Conservation (phyloP, 75 land plant genomes). For the Azolla pinnata region DNA sequence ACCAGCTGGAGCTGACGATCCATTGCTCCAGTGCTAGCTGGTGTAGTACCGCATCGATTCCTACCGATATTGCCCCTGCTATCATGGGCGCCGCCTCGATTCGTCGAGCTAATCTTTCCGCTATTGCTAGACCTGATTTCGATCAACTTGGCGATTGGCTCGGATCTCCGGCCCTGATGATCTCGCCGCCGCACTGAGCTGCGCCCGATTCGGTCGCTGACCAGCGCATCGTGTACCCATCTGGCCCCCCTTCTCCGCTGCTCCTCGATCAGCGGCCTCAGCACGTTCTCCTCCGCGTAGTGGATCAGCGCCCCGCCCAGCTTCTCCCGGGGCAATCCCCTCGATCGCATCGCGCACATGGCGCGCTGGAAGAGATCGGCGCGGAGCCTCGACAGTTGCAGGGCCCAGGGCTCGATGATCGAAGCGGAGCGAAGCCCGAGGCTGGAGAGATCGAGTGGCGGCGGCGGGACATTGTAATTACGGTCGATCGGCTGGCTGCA, state of each 20-base stretch:
- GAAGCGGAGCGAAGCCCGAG: conserved; percentile 34
- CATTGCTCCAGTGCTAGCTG: conserved; percentile 17
- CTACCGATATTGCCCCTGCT: no score
- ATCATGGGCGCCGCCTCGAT: no score
- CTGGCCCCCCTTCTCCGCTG: conserved; percentile 29
- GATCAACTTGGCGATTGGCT: not conserved
- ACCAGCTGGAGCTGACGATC: no score
- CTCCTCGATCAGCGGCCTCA: conserved; percentile 48
- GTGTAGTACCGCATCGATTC: conserved; percentile 14
- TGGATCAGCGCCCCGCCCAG: conserved; percentile 62
- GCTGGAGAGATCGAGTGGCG: conserved; percentile 31
- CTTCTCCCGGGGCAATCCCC: conserved; percentile 70
- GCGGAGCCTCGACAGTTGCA: conserved; percentile 55
- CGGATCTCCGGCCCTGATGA: not conserved
- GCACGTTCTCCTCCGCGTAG: conserved; percentile 51
- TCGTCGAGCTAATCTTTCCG: no score
- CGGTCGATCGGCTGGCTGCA: no score
- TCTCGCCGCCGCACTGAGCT: not conserved
- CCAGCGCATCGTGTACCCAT: not conserved
- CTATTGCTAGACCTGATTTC: no score
- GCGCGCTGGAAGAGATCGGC: conserved; percentile 53
- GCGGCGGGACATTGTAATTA: no score
- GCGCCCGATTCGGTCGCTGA: not conserved
- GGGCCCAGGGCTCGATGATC: conserved; percentile 75
- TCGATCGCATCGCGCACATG: conserved; percentile 58